These are phyloP conservation scores for Skeletonema tropicum DNA, from an alignment of 108 stramenopile genomes.

Conservation along the genomic window DNA sequence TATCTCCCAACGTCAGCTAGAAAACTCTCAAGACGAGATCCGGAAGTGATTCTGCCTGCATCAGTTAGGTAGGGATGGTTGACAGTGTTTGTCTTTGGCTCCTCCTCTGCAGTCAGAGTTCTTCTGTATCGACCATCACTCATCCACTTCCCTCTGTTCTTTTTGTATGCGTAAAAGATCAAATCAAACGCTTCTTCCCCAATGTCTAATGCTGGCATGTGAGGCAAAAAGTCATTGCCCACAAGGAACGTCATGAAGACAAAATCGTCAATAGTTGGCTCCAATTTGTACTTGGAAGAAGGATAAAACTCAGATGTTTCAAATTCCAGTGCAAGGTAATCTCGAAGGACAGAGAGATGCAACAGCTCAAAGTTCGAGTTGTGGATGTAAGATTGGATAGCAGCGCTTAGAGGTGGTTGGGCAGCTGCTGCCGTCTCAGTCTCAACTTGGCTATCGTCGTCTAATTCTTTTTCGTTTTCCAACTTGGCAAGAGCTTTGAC, in stretches of 20 bases:
- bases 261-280: conserved; percentile 97
- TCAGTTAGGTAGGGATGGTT: conserved; percentile 90
- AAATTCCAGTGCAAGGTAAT: conserved; percentile 96
- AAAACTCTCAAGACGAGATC: conserved; percentile 71
- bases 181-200: conserved; percentile 96
- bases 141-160: conserved; percentile 69
- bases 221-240: conserved; percentile 98
- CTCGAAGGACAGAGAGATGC: conserved; percentile 93
- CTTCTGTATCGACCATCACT: conserved; percentile 52
- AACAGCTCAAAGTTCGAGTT: conserved; percentile 95
- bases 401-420: conserved; percentile 39
- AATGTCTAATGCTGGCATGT: conserved; percentile 97
- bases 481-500: conserved; percentile 52
- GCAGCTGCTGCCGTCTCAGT: neutral
- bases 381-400: conserved; percentile 63
- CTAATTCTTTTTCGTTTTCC: conserved; percentile 45
- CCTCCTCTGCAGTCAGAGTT: conserved; percentile 4
- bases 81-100: conserved; percentile 8
- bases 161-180: conserved; percentile 91
- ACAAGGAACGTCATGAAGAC: conserved; percentile 98
- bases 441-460: neutral
- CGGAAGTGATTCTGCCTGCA: conserved; percentile 78
- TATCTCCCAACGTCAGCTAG: conserved; percentile 70
- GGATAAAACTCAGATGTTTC: conserved; percentile 66
- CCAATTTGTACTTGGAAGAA: conserved; percentile 71